phyloP scores from a whole-genome alignment of 805 yeast species.

The Ogataea henricii region DNA sequence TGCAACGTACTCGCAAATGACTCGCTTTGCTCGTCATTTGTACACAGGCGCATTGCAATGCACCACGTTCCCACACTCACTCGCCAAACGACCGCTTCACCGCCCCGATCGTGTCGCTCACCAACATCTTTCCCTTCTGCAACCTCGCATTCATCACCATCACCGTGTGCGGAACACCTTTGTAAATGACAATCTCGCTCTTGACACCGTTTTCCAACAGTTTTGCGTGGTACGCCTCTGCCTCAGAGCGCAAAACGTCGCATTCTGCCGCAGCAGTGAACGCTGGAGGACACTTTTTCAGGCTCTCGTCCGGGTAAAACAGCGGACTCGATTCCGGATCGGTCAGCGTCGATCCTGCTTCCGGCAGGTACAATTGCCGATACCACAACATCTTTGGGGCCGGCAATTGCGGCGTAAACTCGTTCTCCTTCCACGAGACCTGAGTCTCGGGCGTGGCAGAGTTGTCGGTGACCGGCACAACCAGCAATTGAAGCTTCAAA shows the following conservation, averaged over 20 bases:
- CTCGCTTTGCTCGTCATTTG: too few relatives aligned
- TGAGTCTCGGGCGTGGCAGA: slow-evolving; percentile 40
- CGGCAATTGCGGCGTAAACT: slow-evolving; percentile 44
- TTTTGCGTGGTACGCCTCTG: slow-evolving; percentile 43
- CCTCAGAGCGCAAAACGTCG: slow-evolving; percentile 48
- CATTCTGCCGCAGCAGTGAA: slow-evolving; percentile 45
- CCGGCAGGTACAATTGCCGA: slow-evolving; percentile 41
- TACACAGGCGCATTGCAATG: too few relatives aligned
- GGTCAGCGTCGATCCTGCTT: slow-evolving; percentile 38
- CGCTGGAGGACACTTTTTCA: slow-evolving; percentile 42
- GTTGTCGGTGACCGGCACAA: slow-evolving; percentile 48
- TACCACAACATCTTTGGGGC: slow-evolving; percentile 49
- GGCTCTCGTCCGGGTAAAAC: slow-evolving; percentile 41
- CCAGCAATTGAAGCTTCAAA: slow-evolving; percentile 41
- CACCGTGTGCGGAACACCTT: slow-evolving; percentile 48
- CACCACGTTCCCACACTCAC: too few relatives aligned
- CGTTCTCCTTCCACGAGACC: slow-evolving; percentile 41
- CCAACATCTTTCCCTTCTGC: slow-evolving; percentile 38
- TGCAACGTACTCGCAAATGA: too few relatives aligned
- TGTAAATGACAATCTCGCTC: slow-evolving; percentile 36
- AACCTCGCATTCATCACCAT: slow-evolving; percentile 47
- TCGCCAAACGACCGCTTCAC: neutral
- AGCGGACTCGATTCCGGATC: slow-evolving; percentile 42
- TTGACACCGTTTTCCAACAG: slow-evolving; percentile 38
- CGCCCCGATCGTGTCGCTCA: neutral